These are phyloP conservation scores for Monosporascus sp. DNA, from an alignment of 2,329 filamentous ascomycete species.

Conservation along the genomic window DNA sequence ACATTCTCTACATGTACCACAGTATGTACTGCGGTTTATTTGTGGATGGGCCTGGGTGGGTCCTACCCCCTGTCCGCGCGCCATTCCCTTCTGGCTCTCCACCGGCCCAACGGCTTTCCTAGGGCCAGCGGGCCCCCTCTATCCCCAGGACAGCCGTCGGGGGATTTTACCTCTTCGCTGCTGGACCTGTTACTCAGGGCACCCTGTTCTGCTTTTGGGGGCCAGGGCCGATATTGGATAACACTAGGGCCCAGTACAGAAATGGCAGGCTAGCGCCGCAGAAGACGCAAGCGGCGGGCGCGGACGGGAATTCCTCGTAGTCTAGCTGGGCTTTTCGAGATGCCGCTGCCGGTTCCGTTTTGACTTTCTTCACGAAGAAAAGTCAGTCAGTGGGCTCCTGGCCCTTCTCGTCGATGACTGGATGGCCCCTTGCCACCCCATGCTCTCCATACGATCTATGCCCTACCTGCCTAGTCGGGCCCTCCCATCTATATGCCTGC, in stretches of 20 bases:
- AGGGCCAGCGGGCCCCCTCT: slow-evolving; percentile 38
- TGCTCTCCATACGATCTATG: not conserved
- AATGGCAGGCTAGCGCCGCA: not conserved
- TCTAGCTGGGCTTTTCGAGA: too few species aligned
- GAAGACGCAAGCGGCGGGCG: slow-evolving; percentile 12
- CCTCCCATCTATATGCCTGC: not conserved
- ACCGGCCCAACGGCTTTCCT: slow-evolving; percentile 40
- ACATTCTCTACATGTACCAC: slow-evolving; percentile 28
- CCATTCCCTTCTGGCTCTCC: slow-evolving; percentile 33
- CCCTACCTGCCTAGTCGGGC: not conserved
- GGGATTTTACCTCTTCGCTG: slow-evolving; percentile 40
- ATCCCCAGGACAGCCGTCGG: slow-evolving; percentile 32
- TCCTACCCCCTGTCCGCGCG: slow-evolving; percentile 26
- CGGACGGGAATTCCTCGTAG: slow-evolving; percentile 16
- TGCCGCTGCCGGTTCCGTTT: too few species aligned
- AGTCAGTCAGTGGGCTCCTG: not conserved
- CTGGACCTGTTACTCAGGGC: slow-evolving; percentile 18
- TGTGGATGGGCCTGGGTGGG: too few species aligned
- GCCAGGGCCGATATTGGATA: slow-evolving; percentile 30
- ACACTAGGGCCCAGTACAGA: not conserved
- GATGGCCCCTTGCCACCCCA: not conserved
- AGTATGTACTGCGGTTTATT: not conserved
- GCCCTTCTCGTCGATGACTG: not conserved
- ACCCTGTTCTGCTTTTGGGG: slow-evolving; percentile 19
- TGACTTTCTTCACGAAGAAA: not conserved